phyloP scores from a whole-genome alignment of 2,329 filamentous ascomycete species.

The Aspergillus floridensis region DNA sequence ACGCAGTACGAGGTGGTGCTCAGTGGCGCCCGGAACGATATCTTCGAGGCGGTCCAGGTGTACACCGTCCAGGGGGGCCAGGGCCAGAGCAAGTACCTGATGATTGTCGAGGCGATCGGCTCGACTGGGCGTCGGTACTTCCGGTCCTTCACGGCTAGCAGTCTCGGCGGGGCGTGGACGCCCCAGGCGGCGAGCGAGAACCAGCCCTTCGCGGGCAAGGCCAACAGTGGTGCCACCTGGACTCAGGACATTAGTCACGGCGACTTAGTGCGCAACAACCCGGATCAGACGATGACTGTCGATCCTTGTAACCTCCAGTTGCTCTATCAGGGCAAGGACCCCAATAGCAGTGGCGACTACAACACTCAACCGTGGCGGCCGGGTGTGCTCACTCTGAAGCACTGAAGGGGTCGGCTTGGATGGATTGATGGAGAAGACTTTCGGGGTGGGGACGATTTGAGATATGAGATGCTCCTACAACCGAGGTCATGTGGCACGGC shows the following conservation, averaged over 20 bases:
- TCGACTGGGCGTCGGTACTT: constrained; percentile 58
- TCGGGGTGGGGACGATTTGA: too few relatives aligned
- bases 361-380: constrained; percentile 54
- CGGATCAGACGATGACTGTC: constrained; percentile 62
- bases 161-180: constrained; percentile 58
- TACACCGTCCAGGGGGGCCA: constrained; percentile 51
- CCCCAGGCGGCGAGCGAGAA: constrained; percentile 55
- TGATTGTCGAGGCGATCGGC: constrained; percentile 66
- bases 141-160: constrained; percentile 63
- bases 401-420: neutral
- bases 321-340: constrained; percentile 60
- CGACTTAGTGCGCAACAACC: constrained; percentile 56
- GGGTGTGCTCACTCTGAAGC: constrained; percentile 27
- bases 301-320: constrained; percentile 64
- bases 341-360: constrained; percentile 49
- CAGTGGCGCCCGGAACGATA: constrained; percentile 54
- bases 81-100: constrained; percentile 58
- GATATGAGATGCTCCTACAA: too few relatives aligned
- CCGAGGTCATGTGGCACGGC: too few relatives aligned
- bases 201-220: constrained; percentile 65
- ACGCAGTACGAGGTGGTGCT: constrained; percentile 50
- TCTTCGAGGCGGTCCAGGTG: constrained; percentile 67
- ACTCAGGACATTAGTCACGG: constrained; percentile 67
- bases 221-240: constrained; percentile 63
- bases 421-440: too few relatives aligned